These are phyloP conservation scores for Coccomyxa subellipsoidea DNA, from an alignment of 163 green algal species.

Conservation along the genomic window DNA sequence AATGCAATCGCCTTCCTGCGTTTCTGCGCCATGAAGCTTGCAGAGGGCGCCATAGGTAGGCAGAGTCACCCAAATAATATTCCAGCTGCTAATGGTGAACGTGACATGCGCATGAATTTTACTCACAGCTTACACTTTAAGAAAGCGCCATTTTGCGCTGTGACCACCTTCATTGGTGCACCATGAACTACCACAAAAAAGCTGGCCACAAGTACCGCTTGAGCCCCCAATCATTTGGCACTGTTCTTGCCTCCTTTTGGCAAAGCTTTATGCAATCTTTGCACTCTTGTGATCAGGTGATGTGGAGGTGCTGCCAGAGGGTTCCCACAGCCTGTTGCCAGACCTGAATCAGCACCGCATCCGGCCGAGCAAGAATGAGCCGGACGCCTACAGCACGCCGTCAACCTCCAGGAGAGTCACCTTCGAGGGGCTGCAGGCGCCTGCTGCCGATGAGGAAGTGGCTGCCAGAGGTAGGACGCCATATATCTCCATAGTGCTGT, in stretches of 20 bases:
- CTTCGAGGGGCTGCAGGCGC: conserved; percentile 1
- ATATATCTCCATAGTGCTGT: too few relatives aligned
- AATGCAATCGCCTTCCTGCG: conserved; percentile 96
- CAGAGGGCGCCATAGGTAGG: conserved; percentile 75
- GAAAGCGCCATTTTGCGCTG: too few relatives aligned
- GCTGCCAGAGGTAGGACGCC: background rate
- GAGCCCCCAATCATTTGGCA: too few relatives aligned
- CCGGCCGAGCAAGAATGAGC: conserved; percentile 23
- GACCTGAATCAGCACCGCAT: conserved; percentile 47
- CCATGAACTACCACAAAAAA: too few relatives aligned
- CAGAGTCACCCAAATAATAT: background rate
- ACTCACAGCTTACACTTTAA: too few relatives aligned
- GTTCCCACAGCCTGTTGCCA: conserved; percentile 15
- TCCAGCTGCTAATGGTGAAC: background rate
- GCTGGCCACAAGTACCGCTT: too few relatives aligned
- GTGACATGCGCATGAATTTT: too few relatives aligned
- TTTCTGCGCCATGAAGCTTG: conserved; percentile 92
- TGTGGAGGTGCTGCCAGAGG: conserved; percentile 52
- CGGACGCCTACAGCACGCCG: conserved; percentile 10
- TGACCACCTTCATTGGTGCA: too few relatives aligned
- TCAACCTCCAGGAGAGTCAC: conserved; percentile 14
- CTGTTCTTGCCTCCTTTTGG: too few relatives aligned
- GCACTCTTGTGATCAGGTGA: conserved; percentile 32
- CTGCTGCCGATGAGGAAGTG: background rate
- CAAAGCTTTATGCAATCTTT: too few relatives aligned